Conservation (phyloP, 306 rosid genomes). For the Vigna angularis region DNA sequence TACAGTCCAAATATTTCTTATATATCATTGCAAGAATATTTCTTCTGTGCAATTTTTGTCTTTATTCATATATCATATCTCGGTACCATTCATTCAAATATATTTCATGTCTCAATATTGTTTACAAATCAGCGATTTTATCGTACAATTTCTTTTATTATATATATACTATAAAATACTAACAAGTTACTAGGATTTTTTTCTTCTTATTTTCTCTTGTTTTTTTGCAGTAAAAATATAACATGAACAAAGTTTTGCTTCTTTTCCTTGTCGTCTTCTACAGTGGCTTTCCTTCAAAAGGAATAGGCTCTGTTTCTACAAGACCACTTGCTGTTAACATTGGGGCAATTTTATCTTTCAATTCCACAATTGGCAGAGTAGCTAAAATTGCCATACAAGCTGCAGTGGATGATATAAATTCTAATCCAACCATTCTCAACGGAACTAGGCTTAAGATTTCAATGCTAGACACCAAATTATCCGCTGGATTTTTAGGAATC, state of each 20-base stretch:
- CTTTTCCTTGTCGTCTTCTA: conserved; percentile 44
- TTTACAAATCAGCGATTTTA: no score
- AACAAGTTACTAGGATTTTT: no score
- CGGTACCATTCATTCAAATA: no score
- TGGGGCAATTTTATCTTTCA: conserved; percentile 59
- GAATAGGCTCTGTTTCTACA: conserved; percentile 4
- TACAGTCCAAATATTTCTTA: not conserved
- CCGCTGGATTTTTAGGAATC: conserved; percentile 64
- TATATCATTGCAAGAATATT: no score
- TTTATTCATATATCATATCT: no score
- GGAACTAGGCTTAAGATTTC: conserved; percentile 55
- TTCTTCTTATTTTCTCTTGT: no score
- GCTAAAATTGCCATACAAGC: conserved; percentile 59
- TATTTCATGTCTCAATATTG: no score
- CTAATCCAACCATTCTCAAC: conserved; percentile 45
- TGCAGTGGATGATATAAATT: conserved; percentile 63
- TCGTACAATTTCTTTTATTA: no score
- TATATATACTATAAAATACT: no score
- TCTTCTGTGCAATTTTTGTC: no score
- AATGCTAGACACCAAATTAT: conserved; percentile 48
- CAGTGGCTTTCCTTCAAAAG: conserved; percentile 30
- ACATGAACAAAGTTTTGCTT: conserved; percentile 49
- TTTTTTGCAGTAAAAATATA: conserved; percentile 17
- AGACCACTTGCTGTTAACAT: conserved; percentile 51
- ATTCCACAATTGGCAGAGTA: conserved; percentile 57